phyloP scores from a whole-genome alignment of 2,329 filamentous ascomycete genomes.

The Paramyrothecium roridum region DNA sequence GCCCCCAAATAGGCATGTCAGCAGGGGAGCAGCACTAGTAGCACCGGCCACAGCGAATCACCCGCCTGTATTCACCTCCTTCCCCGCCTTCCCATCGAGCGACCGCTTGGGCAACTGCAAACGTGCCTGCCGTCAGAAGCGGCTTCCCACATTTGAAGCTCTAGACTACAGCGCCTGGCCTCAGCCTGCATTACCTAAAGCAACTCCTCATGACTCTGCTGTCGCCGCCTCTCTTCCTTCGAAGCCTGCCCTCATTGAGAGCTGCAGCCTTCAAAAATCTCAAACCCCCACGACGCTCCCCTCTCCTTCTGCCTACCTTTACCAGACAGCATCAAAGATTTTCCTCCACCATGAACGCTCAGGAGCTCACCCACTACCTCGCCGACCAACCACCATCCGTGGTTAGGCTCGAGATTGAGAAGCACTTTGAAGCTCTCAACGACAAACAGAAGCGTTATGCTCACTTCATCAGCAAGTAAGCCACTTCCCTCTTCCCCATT shows the following conservation, averaged over 20 bases:
- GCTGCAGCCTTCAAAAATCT: conserved; percentile 21
- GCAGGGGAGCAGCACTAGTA: not conserved
- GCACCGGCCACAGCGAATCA: not conserved
- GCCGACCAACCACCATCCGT: conserved; percentile 88
- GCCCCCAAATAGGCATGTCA: not conserved
- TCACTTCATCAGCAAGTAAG: conserved; percentile 79
- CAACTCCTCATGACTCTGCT: conserved; percentile 26
- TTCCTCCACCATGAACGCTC: conserved; percentile 50
- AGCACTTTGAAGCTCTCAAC: conserved; percentile 79
- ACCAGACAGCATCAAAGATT: conserved; percentile 21
- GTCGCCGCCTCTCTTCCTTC: conserved; percentile 28
- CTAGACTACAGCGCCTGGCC: not conserved
- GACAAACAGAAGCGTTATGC: conserved; percentile 85
- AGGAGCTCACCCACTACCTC: conserved; percentile 72
- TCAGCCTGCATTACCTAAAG: not conserved
- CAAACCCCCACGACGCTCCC: conserved; percentile 13
- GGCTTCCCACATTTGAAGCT: not conserved
- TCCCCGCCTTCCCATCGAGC: not conserved
- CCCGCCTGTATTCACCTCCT: not conserved
- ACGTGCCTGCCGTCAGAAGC: not conserved
- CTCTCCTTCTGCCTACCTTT: conserved; percentile 17
- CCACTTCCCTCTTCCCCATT: not conserved
- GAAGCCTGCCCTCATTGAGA: conserved; percentile 30
- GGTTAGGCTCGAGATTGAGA: conserved; percentile 84
- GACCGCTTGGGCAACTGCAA: not conserved